These are phyloP conservation scores for Nitzschia inconspicua DNA, from an alignment of 108 stramenopile genomes.

Conservation along the genomic window DNA sequence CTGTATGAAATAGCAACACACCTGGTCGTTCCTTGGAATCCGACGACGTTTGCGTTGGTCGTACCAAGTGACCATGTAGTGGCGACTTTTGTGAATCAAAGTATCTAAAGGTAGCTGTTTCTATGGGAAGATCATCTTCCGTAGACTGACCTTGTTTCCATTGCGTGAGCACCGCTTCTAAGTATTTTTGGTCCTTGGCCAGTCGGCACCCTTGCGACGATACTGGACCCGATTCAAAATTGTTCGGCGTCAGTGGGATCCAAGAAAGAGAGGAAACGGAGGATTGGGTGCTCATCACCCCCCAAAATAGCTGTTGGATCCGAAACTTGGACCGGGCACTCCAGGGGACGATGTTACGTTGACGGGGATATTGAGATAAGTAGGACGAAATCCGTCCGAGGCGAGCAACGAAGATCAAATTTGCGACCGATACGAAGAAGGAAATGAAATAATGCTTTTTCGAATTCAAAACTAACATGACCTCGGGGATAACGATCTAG, in stretches of 20 bases:
- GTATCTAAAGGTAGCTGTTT: slow-evolving; percentile 6
- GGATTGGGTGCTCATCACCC: too few species aligned
- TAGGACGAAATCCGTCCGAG: too few species aligned
- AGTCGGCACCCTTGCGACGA: slow-evolving; percentile 11
- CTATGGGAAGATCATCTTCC: neutral
- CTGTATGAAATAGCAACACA: slow-evolving; percentile 71
- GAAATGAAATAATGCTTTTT: too few species aligned
- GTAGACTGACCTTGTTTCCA: slow-evolving; percentile 5
- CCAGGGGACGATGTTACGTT: too few species aligned
- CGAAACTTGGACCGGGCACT: too few species aligned
- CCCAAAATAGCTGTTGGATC: too few species aligned
- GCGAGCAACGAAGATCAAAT: too few species aligned
- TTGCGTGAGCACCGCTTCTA: neutral
- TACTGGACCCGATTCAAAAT: neutral
- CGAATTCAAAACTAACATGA: too few species aligned
- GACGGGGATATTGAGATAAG: too few species aligned
- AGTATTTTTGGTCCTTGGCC: slow-evolving; percentile 23
- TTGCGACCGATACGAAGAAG: too few species aligned
- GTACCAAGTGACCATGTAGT: slow-evolving; percentile 46
- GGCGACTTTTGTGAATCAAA: slow-evolving; percentile 6
- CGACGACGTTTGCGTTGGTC: slow-evolving; percentile 3
- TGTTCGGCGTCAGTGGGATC: neutral
- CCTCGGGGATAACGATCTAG: too few species aligned
- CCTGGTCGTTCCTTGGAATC: slow-evolving; percentile 22
- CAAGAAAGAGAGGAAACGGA: neutral